Base-by-base conservation (phyloP, 2,329 filamentous ascomycete genomes). In the Dactylellina drechsleri region DNA sequence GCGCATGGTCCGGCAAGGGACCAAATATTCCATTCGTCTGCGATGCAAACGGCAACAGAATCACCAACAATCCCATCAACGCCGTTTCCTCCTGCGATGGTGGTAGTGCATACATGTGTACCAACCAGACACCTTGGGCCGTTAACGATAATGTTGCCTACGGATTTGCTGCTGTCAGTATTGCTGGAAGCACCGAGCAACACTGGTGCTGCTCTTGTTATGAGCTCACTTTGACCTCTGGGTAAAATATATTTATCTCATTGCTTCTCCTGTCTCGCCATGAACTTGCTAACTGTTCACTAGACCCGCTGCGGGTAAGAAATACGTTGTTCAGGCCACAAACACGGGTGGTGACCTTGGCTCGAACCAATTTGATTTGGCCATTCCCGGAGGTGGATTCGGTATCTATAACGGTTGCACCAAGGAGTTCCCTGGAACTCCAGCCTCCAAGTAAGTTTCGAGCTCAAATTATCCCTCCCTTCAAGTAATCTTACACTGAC, bases 141-240 rank as follows among this genome's bases (percentile, higher is more conserved):
- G 83, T 90, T 75, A 87, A 85, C 78, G 85, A 87, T 60, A 83
- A 83, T 8, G 78, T 88, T 12, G 84, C 87, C 16, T 91, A 90
- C 78, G 89, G 89, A 13, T 91, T 88, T 79, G 87, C 89, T 0
- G 88, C 89, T 12, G 87, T 87, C 7, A 84, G 83, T 58, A 84
- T 90, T 77, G 79, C 80, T 1, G 87, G 87, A 20, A 84, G 85
- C 47, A 85, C 83, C 1, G 89, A 90, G 80, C 82, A 83, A 0
- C 84, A 82, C n/a, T 89, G 87, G 86, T 91, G 89, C 82, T 91
- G 89, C 80, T 86, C 85, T 58, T 90, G 88, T 81, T 90, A 89
- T 79, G 84, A 86, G 81, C 81, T 89, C 66, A 87, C 86, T 12
- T 88, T 89, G 79, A 88, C 86, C 10, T 78, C 78, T 54, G 77